These are phyloP conservation scores for Fusarium acutatum DNA, from an alignment of 2,329 filamentous ascomycete genomes.

Conservation along the genomic window DNA sequence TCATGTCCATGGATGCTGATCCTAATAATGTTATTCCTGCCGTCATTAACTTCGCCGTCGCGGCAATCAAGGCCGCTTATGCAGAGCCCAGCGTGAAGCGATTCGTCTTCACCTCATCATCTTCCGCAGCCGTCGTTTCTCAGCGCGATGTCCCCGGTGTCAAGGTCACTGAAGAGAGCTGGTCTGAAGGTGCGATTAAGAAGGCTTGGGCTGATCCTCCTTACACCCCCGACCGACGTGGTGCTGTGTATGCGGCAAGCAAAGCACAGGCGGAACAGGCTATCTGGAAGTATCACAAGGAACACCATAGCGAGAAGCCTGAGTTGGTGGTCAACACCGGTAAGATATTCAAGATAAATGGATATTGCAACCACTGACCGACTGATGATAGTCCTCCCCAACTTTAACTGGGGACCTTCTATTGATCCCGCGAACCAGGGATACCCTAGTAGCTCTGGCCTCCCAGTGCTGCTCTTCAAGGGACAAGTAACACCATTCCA, in stretches of 20 bases:
- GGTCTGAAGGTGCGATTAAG: slow-evolving; percentile 47
- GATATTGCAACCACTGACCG: fast-evolving
- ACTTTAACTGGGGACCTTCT: slow-evolving; percentile 39
- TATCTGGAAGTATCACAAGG: slow-evolving; percentile 48
- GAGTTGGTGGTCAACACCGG: slow-evolving; percentile 38
- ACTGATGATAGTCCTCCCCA: slow-evolving; percentile 36
- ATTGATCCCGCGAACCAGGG: slow-evolving; percentile 35
- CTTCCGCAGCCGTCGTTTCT: neutral
- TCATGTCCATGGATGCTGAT: slow-evolving; percentile 46
- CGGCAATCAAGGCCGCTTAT: slow-evolving; percentile 48
- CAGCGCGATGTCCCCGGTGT: neutral
- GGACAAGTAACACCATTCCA: slow-evolving; percentile 12
- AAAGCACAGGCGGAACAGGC: slow-evolving; percentile 50
- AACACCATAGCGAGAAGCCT: slow-evolving; percentile 37
- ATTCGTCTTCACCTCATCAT: slow-evolving; percentile 45
- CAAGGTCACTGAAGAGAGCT: slow-evolving; percentile 33
- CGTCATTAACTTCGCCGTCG: slow-evolving; percentile 40
- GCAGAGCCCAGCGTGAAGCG: slow-evolving; percentile 47
- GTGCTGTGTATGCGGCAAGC: slow-evolving; percentile 49
- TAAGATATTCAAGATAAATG: neutral
- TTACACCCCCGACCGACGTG: slow-evolving; percentile 41
- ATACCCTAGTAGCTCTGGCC: slow-evolving; percentile 32
- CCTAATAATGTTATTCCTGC: slow-evolving; percentile 51
- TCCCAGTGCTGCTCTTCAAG: slow-evolving; percentile 32
- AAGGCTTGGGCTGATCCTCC: slow-evolving; percentile 49